phyloP scores from a whole-genome alignment of 2,329 filamentous ascomycete genomes.

The Aspergillus pseudoterreus region DNA sequence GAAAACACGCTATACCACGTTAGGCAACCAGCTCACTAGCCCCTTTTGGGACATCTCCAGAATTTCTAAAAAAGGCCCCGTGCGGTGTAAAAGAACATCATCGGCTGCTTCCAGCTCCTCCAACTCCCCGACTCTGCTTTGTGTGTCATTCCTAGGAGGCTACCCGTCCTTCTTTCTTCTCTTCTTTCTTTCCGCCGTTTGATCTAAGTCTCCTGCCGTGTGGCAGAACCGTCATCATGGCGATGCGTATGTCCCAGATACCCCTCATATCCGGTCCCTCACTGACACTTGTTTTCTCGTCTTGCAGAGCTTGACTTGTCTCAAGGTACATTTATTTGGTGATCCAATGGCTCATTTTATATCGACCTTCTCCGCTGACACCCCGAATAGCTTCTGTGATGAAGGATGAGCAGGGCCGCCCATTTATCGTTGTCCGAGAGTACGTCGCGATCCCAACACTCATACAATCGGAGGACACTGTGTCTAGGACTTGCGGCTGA shows the following conservation, averaged over 20 bases:
- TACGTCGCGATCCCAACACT: slow-evolving; percentile 48
- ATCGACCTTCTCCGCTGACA: slow-evolving; percentile 23
- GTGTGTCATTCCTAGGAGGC: slow-evolving; percentile 8
- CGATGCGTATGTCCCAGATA: slow-evolving; percentile 43
- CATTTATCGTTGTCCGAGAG: slow-evolving; percentile 98
- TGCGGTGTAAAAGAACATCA: slow-evolving; percentile 15
- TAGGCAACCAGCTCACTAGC: slow-evolving; percentile 39
- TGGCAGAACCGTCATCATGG: slow-evolving; percentile 42
- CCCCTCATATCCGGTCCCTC: slow-evolving; percentile 31
- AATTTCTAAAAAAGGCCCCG: slow-evolving; percentile 28
- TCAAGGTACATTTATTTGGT: slow-evolving; percentile 34
- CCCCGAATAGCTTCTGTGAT: slow-evolving; percentile 62
- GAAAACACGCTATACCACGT: slow-evolving; percentile 33
- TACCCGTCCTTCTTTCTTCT: slow-evolving; percentile 8
- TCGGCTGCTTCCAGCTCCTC: slow-evolving; percentile 8
- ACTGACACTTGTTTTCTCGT: slow-evolving; percentile 22
- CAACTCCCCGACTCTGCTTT: slow-evolving; percentile 20
- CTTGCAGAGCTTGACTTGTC: slow-evolving; percentile 46
- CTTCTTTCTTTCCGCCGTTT: slow-evolving; percentile 9
- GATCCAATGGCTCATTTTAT: slow-evolving; percentile 4
- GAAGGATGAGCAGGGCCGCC: slow-evolving; percentile 95
- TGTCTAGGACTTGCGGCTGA: slow-evolving; percentile 8
- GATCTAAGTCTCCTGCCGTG: slow-evolving; percentile 21
- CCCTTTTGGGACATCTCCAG: slow-evolving; percentile 29
- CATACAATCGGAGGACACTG: neutral